phyloP scores from a whole-genome alignment of 2,329 filamentous ascomycete species.

The Colletotrichum costaricense region DNA sequence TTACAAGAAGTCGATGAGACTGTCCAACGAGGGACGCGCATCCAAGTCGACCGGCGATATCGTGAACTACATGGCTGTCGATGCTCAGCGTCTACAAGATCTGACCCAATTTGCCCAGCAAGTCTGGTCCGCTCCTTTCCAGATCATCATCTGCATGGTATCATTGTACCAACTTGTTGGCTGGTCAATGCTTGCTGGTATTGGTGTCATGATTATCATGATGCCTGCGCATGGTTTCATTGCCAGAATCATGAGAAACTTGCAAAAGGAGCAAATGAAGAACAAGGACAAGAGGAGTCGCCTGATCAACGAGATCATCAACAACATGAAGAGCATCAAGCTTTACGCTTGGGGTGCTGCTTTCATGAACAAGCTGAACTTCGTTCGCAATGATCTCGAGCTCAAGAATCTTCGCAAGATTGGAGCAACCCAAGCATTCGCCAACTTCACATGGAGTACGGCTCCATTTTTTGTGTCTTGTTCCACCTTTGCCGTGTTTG shows the following conservation, averaged over 20 bases:
- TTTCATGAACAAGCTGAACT: constrained; percentile 97
- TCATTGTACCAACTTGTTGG: constrained; percentile 97
- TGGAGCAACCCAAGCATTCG: constrained; percentile 90
- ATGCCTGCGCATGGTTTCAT: constrained; percentile 95
- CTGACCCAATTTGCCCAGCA: constrained; percentile 96
- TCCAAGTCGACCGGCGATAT: constrained; percentile 96
- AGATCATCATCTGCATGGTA: constrained; percentile 94
- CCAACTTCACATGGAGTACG: constrained; percentile 98
- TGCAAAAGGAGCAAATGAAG: constrained; percentile 98
- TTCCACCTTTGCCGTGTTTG: constrained; percentile 94
- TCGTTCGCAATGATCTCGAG: constrained; percentile 95
- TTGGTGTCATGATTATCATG: constrained; percentile 97
- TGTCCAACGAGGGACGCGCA: constrained; percentile 93
- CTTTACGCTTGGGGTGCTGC: constrained; percentile 97
- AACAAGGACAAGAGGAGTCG: constrained; percentile 96
- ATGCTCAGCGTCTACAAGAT: constrained; percentile 94
- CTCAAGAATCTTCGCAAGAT: constrained; percentile 96
- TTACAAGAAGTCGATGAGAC: constrained; percentile 87
- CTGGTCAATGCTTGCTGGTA: constrained; percentile 93
- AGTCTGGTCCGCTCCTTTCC: constrained; percentile 96
- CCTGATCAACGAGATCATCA: constrained; percentile 96
- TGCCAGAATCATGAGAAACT: constrained; percentile 89
- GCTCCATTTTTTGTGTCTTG: constrained; percentile 98
- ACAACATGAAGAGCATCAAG: constrained; percentile 99
- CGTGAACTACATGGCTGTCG: constrained; percentile 99